phyloP scores from a whole-genome alignment of 106 monocot genomes.

The Triglochin maritima region DNA sequence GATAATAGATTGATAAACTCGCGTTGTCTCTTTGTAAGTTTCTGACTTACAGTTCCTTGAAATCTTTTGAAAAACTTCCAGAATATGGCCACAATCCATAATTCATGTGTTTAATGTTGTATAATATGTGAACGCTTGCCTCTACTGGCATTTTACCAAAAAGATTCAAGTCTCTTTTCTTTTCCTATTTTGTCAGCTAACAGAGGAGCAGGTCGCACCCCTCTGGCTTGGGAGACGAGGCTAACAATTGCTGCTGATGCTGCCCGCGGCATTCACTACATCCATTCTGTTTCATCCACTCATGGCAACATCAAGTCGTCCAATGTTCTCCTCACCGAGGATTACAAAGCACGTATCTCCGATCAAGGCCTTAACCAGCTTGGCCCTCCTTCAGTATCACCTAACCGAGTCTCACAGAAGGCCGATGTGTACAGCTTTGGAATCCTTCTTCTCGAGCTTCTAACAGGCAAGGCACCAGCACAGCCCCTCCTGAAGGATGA shows the following conservation, averaged over 20 bases:
- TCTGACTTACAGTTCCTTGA: no score
- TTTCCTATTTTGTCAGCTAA: slow-evolving; percentile 26
- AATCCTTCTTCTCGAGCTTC: not conserved
- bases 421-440: not conserved
- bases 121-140: no score
- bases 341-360: slow-evolving; percentile 38
- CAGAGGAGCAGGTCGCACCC: slow-evolving; percentile 39
- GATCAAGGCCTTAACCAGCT: slow-evolving; percentile 59
- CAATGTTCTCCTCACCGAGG: slow-evolving; percentile 23
- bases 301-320: slow-evolving; percentile 85
- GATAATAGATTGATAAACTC: no score
- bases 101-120: no score
- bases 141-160: no score
- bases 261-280: slow-evolving; percentile 51
- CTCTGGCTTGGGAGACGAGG: slow-evolving; percentile 42
- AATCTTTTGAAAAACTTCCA: no score
- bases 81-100: no score
- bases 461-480: not conserved
- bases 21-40: no score
- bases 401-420: slow-evolving; percentile 22
- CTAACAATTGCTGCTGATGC: slow-evolving; percentile 40
- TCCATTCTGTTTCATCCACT: slow-evolving; percentile 50
- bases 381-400: slow-evolving; percentile 14
- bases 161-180: not conserved
- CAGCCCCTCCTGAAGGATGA: not conserved